Conservation (phyloP, 306 rosid species). For the Trichosanthes cucumerina region DNA sequence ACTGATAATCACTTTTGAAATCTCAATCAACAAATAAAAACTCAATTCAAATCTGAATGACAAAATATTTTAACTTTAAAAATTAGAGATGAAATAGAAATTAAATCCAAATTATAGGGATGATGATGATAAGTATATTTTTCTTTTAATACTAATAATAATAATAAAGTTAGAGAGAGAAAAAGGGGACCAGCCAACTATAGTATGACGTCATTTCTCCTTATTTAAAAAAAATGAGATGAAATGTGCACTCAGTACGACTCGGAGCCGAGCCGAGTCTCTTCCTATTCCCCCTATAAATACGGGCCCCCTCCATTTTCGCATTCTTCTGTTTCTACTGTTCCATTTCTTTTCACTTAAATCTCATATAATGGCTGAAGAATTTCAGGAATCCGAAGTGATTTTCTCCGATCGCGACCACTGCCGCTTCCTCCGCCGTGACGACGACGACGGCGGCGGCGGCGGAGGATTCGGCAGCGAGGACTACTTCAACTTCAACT, state of each 20-base stretch:
- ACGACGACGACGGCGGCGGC: neutral
- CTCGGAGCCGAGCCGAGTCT: conserved; percentile 5
- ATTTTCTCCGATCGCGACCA: conserved; percentile 39
- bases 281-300: conserved; percentile 11
- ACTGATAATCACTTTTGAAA: too few relatives aligned
- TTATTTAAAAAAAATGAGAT: neutral
- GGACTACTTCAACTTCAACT: neutral
- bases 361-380: conserved; percentile 32
- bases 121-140: too few relatives aligned
- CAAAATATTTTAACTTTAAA: too few relatives aligned
- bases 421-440: neutral
- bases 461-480: neutral
- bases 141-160: neutral
- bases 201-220: neutral
- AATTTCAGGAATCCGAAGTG: conserved; percentile 63
- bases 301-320: neutral
- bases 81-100: too few relatives aligned
- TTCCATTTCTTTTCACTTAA: conserved; percentile 16
- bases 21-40: too few relatives aligned
- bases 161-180: too few relatives aligned
- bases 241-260: conserved; percentile 31
- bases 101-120: too few relatives aligned
- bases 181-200: too few relatives aligned
- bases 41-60: too few relatives aligned
- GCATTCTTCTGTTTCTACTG: conserved; percentile 6